Evolutionary conservation across 306 rosid species (phyloP).

Genomic region (Lithocarpus polystachyus): DNA sequence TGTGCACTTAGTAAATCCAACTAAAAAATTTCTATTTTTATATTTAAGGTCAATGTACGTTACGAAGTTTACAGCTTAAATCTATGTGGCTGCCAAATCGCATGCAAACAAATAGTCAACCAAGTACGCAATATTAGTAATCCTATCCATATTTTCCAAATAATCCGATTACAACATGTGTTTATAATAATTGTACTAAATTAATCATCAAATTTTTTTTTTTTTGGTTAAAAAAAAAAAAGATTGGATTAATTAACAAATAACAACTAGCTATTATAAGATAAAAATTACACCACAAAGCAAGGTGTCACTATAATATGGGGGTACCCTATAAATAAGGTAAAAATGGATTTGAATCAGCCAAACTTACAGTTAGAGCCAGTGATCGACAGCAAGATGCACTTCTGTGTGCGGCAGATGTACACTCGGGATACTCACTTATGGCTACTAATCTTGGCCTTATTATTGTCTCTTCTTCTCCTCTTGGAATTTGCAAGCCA

Average conservation of each 20-base stretch:
- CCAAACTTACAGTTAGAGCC: conserved; percentile 71
- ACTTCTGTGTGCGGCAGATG: conserved; percentile 48
- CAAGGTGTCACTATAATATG: background rate
- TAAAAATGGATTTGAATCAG: background rate
- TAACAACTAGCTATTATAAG: background rate
- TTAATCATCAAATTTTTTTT: background rate
- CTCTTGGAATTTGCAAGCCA: conserved; percentile 61
- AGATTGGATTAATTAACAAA: too few species aligned
- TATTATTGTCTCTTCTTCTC: conserved; percentile 35
- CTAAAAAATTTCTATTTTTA: background rate
- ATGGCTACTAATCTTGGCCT: conserved; percentile 19
- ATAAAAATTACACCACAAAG: background rate
- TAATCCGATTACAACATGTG: background rate
- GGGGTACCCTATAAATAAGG: background rate
- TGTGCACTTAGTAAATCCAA: background rate
- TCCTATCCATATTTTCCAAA: background rate
- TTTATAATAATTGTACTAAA: background rate
- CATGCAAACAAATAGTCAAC: conserved; percentile 16
- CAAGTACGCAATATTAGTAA: background rate
- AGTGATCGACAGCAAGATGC: conserved; percentile 72
- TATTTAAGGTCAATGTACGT: background rate
- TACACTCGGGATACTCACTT: conserved; percentile 44
- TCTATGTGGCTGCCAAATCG: background rate
- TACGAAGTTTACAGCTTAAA: background rate
- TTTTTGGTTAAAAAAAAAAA: background rate